phyloP scores from a whole-genome alignment of 768 basidiomycete species.

The Naganishia kalamii region DNA sequence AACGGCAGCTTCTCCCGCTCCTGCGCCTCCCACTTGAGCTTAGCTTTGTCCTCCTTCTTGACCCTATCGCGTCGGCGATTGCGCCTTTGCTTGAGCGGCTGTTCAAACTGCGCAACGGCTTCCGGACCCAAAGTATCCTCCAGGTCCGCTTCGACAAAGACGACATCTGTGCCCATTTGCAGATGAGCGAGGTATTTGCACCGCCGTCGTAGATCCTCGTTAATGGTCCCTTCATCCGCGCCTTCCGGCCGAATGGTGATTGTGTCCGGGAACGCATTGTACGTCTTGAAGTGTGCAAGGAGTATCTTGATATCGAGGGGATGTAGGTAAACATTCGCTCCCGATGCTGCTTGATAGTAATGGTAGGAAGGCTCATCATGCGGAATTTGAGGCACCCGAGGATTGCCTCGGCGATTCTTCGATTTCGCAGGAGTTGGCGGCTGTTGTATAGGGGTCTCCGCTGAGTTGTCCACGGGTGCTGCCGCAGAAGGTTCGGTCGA shows the following conservation, averaged over 20 bases:
- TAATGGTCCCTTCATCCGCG: conserved; percentile 53
- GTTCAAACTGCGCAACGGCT: conserved; percentile 75
- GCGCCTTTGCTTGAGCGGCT: conserved; percentile 67
- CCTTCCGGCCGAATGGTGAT: conserved; percentile 77
- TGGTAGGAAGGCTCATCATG: conserved; percentile 71
- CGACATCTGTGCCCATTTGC: conserved; percentile 83
- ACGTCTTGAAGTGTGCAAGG: conserved; percentile 64
- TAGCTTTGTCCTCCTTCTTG: conserved; percentile 79
- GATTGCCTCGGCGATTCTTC: not conserved
- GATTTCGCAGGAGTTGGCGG: conserved; percentile 14
- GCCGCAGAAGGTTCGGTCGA: not conserved
- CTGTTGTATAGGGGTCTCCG: not conserved
- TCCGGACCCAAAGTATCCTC: conserved; percentile 67
- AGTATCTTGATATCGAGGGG: conserved; percentile 93
- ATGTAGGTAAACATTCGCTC: conserved; percentile 84
- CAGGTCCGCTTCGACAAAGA: conserved; percentile 85
- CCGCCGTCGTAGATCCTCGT: conserved; percentile 86
- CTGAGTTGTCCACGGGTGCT: not conserved
- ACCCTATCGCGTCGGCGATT: conserved; percentile 71
- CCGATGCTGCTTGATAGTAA: conserved; percentile 90
- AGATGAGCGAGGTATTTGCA: conserved; percentile 94
- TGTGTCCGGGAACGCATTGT: conserved; percentile 68
- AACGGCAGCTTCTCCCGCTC: conserved; percentile 55
- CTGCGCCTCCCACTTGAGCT: conserved; percentile 64
- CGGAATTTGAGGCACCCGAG: conserved; percentile 66